phyloP scores from a whole-genome alignment of 495 filamentous ascomycete genomes.

The Elasticomyces elasticus region DNA sequence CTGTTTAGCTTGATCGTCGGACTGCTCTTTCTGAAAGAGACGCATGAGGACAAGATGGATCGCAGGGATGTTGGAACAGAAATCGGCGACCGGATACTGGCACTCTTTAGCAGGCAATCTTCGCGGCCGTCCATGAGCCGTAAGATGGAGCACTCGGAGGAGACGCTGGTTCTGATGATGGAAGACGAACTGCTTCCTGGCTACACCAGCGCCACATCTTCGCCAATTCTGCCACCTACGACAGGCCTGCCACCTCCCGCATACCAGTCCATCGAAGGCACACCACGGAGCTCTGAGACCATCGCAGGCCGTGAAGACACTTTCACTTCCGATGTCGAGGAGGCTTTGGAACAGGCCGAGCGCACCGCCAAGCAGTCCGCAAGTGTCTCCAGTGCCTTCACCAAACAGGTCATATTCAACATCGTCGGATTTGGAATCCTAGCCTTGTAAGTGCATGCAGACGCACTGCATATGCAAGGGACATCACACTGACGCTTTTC shows the following conservation, averaged over 20 bases:
- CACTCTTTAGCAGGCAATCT: constrained; percentile 32
- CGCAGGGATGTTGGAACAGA: constrained; percentile 66
- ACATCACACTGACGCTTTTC: constrained; percentile 11
- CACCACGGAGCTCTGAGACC: constrained; percentile 4
- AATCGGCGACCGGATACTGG: constrained; percentile 63
- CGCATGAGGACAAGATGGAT: constrained; percentile 73
- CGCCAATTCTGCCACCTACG: constrained; percentile 24
- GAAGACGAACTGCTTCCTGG: constrained; percentile 51
- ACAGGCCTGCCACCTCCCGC: constrained; percentile 25
- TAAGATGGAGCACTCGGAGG: constrained; percentile 35
- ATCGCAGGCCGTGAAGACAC: background rate
- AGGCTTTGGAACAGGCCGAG: constrained; percentile 38
- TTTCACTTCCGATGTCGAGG: constrained; percentile 26
- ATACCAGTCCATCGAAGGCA: constrained; percentile 18
- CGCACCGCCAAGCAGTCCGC: constrained; percentile 7
- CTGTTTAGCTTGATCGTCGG: constrained; percentile 70
- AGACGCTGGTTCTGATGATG: constrained; percentile 36
- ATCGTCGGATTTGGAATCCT: constrained; percentile 87
- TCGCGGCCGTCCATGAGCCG: background rate
- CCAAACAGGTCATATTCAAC: constrained; percentile 65
- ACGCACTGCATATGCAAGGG: background rate
- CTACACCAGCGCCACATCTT: constrained; percentile 55
- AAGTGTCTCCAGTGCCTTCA: constrained; percentile 48
- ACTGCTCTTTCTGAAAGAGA: constrained; percentile 88
- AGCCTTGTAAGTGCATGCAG: constrained; percentile 67